Evolutionary conservation across 495 filamentous ascomycete genomes (phyloP).

Genomic region (Parachaetomium inaequale): DNA sequence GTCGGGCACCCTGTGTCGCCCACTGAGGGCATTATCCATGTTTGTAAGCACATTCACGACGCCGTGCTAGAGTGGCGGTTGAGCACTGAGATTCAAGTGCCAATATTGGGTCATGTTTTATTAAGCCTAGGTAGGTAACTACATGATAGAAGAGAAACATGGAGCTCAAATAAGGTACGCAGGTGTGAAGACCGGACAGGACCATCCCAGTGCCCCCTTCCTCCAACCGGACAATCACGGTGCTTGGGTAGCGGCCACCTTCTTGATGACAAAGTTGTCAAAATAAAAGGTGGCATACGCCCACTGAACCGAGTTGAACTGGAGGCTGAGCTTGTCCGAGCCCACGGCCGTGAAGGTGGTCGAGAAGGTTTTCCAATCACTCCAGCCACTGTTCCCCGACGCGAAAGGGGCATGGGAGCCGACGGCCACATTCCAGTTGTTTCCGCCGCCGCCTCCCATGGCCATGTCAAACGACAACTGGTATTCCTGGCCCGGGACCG

Average conservation of each 20-base stretch:
- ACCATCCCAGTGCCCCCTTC: neutral
- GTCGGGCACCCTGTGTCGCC: no score
- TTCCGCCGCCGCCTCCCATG: neutral
- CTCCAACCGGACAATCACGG: neutral
- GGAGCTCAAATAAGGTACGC: no score
- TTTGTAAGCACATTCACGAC: no score
- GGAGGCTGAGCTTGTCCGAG: neutral
- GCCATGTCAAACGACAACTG: neutral
- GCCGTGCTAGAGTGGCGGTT: no score
- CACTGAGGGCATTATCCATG: no score
- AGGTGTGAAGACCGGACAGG: no score
- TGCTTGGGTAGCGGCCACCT: neutral
- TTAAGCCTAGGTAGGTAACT: no score
- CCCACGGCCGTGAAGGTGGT: neutral
- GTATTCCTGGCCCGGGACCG: neutral
- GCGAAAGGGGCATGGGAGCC: neutral
- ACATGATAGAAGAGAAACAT: no score
- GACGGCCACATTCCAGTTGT: neutral
- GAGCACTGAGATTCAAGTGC: no score
- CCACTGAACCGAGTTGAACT: neutral
- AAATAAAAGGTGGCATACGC: neutral
- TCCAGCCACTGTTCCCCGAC: neutral
- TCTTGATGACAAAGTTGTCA: neutral
- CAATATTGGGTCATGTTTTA: no score
- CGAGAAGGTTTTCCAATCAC: neutral